phyloP scores from a whole-genome alignment of 2,329 filamentous ascomycete genomes.

The Pseudogymnoascus sp. region DNA sequence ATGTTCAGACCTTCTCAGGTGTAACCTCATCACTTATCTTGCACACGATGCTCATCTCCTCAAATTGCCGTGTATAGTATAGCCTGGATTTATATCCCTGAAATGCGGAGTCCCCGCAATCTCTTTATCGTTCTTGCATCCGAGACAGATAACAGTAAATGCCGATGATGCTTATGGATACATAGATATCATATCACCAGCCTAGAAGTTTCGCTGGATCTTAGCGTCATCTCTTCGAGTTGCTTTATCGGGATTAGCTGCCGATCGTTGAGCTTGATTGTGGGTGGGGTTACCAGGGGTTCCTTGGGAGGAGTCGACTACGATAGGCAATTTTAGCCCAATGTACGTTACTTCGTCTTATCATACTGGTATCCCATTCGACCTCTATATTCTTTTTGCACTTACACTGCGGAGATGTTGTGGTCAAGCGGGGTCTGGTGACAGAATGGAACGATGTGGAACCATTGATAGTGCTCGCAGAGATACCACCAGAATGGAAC shows the following conservation, averaged over 20 bases:
- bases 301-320: background rate
- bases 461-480: background rate
- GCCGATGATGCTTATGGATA: background rate
- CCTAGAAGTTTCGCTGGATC: background rate
- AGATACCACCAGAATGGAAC: background rate
- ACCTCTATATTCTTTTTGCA: background rate
- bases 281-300: background rate
- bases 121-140: background rate
- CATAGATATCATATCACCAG: background rate
- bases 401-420: background rate
- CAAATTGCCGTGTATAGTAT: background rate
- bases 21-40: background rate
- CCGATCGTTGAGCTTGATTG: background rate
- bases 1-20: background rate
- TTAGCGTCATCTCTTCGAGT: conserved; percentile 2
- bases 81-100: background rate
- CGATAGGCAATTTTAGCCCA: background rate
- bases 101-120: conserved; percentile 2
- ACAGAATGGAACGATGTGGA: background rate
- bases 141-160: background rate
- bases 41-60: background rate
- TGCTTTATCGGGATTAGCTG: background rate
- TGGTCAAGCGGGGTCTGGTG: background rate
- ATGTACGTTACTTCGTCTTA: background rate
- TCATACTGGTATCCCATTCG: background rate